phyloP scores from a whole-genome alignment of 2,329 filamentous ascomycete species.

The Xylaria sp. region DNA sequence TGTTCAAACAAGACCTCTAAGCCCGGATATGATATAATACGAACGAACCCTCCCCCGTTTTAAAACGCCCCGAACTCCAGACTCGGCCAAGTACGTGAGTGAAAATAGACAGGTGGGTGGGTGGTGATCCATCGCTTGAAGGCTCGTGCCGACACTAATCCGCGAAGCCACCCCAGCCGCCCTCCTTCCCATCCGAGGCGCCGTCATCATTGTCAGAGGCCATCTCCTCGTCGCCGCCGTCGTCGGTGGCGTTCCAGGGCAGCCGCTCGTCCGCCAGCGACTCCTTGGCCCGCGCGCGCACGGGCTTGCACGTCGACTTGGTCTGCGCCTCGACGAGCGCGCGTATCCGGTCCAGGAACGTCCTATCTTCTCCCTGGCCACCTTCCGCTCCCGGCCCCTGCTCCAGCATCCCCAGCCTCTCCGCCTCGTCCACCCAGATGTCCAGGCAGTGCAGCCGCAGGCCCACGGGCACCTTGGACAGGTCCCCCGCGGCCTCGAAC shows the following conservation, averaged over 20 bases:
- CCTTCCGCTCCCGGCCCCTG: slow-evolving; percentile 41
- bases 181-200: slow-evolving; percentile 51
- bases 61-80: slow-evolving; percentile 17
- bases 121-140: no score
- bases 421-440: slow-evolving; percentile 88
- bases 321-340: slow-evolving; percentile 59
- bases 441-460: slow-evolving; percentile 86
- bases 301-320: slow-evolving; percentile 67
- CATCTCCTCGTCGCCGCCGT: slow-evolving; percentile 37
- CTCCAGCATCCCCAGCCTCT: slow-evolving; percentile 63
- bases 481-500: slow-evolving; percentile 44
- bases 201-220: slow-evolving; percentile 34
- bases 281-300: slow-evolving; percentile 71
- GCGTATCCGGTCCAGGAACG: slow-evolving; percentile 57
- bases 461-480: slow-evolving; percentile 73
- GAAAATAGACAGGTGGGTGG: no score
- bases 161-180: slow-evolving; percentile 71
- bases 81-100: not conserved
- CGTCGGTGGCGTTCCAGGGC: slow-evolving; percentile 56
- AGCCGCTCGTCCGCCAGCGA: slow-evolving; percentile 74
- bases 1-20: not conserved
- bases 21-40: slow-evolving; percentile 18
- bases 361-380: slow-evolving; percentile 41
- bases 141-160: slow-evolving; percentile 49
- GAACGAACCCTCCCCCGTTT: not conserved